Evolutionary conservation across 2,329 filamentous ascomycete genomes (phyloP), one percentile per base, ranked within the genome.

Genomic region (Aspergillus spinulosporus): DNA sequence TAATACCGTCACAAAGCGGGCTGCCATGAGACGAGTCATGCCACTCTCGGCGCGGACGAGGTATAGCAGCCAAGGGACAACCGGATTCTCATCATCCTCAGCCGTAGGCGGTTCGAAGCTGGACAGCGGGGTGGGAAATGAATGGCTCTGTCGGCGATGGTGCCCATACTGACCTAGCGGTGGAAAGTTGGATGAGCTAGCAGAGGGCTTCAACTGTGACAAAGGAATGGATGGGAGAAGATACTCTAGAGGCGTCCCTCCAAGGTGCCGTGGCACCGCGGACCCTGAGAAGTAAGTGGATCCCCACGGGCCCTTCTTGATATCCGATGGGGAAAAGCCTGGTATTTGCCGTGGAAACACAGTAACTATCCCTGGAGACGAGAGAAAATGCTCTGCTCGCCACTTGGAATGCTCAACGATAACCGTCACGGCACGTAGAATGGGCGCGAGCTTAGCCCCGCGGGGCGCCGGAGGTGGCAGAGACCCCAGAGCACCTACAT

Each of bases 391-490:
- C 61, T 87, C 87, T 7, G 90, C 87, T 53, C 91, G 84, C 72
- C 88, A 89, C 63, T 87, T 88, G 0, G 93, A 97, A 65, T 90
- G 85, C 59, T 86, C 83, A 49, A 96, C 83, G 47, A 97, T 88
- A 44, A 86, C 82, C 15, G 86, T 82, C 49, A 96, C 84, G 0
- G 92, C 90, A 59, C 91, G 87, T 5, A 97, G 76, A 14, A 96
- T 83, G 7, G 85, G 84, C 1, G 85, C 81, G 39, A 96, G 74
- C 58, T 82, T 84, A 28, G 84, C 78, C 12, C 77, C 78, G 11
- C 79, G 75, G 2, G 83, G 81, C 6, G 89, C 84, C 26, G 88
- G 79, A 3, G 80, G 74, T 2, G 88, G 88, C 46, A 90, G 81
- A 15, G 79, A 77, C 5, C 82, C 80, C 51, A 79, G 72, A 34